Base-by-base conservation (phyloP, 2,329 filamentous ascomycete genomes). In the Fusarium burgessii region DNA sequence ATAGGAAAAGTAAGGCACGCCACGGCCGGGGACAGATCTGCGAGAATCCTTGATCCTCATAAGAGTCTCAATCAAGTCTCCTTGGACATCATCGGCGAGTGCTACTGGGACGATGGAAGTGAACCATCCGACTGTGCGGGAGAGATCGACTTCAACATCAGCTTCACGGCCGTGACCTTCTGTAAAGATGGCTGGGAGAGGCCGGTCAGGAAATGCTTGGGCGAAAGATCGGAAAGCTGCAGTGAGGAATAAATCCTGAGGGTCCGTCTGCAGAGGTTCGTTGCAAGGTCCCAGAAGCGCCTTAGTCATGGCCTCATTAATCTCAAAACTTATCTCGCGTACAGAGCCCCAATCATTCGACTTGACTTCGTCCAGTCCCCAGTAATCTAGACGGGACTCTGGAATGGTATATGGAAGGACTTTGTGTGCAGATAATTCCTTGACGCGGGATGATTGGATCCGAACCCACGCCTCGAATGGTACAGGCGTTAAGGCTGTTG, bases 41-140 rank as follows among this genome's bases (percentile, higher is more conserved):
- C 81, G 78, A 32, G 76, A 54, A 58, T 84, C 81, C 62, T 84
- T 83, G 27, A 46, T 51, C 42, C 32, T 58, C 17, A 50, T 59
- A 8, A 71, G 0, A 80, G 82, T 23, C 72, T 77, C 18, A 82
- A 74, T 17, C 18, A 40, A n/a, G 32, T 58, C 2, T 7, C 3
- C 35, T 3, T 18, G 35, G 17, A 41, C 18, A 8, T 12, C 25
- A 1, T 41, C 6, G 3, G 36, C 25, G 8, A 41, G 50, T 13
- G 17, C 36, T 4, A 54, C 25, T 32, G 36, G 50, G 7, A 41
- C 25, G 12, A 54, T 54, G 36, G 79, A 81, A 1, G 82, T 84
- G 63, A 84, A 84, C 82, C 82, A 85, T 7, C 83, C 83, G 2
- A 85, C 79, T 0, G 81, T 84, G 8, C 74, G 62, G 1, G 82